Conservation (phyloP, 1,284 basidiomycete genomes). For the Xerocomus minutiporus region DNA sequence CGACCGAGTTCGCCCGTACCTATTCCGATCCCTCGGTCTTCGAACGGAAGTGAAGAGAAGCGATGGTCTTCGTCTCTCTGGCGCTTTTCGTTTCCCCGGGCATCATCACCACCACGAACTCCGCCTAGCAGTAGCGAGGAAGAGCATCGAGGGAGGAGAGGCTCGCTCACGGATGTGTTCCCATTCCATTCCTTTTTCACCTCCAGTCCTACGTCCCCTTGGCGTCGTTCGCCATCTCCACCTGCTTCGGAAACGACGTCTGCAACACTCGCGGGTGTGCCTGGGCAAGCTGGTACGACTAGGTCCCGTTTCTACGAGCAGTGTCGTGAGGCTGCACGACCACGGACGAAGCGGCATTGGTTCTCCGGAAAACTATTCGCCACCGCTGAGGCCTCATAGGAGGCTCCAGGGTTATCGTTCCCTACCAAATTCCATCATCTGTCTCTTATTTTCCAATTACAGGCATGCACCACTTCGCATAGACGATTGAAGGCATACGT, state of each 20-base stretch:
- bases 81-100: conserved; percentile 41
- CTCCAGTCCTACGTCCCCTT: conserved; percentile 31
- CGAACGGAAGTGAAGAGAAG: conserved; percentile 33
- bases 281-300: conserved; percentile 7
- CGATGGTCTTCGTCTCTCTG: conserved; percentile 40
- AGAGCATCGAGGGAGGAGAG: conserved; percentile 27
- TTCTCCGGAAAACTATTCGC: conserved; percentile 54
- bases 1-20: conserved; percentile 32
- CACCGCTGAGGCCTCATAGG: conserved; percentile 39
- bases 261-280: conserved; percentile 5
- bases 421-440: not conserved
- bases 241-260: conserved; percentile 22
- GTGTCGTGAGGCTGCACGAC: conserved; percentile 38
- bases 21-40: conserved; percentile 32
- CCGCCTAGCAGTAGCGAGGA: conserved; percentile 23
- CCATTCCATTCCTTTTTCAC: conserved; percentile 39
- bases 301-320: conserved; percentile 24
- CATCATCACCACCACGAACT: conserved; percentile 31
- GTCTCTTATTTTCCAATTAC: not conserved
- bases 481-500: conserved; percentile 18
- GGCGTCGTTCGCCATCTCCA: conserved; percentile 34
- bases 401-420: conserved; percentile 11
- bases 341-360: conserved; percentile 53
- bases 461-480: conserved; percentile 5
- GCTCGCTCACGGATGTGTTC: conserved; percentile 41